phyloP scores from a whole-genome alignment of 2,329 filamentous ascomycete species.

The Penicillium sp. region DNA sequence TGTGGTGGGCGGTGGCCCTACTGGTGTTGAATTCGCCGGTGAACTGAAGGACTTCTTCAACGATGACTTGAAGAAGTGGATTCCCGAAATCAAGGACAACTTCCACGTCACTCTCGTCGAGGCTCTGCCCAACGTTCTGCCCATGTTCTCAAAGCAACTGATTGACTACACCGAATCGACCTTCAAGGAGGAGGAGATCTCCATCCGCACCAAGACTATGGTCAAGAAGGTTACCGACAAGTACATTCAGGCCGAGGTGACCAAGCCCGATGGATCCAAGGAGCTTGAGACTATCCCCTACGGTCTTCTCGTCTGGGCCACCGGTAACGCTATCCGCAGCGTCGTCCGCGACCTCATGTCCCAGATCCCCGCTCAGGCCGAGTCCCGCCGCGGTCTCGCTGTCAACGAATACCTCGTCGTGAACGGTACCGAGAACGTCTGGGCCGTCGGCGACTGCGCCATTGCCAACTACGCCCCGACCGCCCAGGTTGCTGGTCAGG shows the following conservation, averaged over 20 bases:
- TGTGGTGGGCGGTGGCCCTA: constrained; percentile 87
- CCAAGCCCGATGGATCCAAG: constrained; percentile 81
- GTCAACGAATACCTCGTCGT: constrained; percentile 99
- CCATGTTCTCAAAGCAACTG: constrained; percentile 97
- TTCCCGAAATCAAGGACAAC: constrained; percentile 89
- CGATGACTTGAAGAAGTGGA: constrained; percentile 95
- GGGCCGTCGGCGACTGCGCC: constrained; percentile 96
- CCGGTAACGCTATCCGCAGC: constrained; percentile 88
- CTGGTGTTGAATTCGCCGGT: constrained; percentile 96
- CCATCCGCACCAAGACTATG: constrained; percentile 97
- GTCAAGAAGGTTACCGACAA: constrained; percentile 96
- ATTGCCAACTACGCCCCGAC: constrained; percentile 97
- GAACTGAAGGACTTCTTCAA: constrained; percentile 99
- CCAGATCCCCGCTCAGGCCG: constrained; percentile 90
- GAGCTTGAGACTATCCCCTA: constrained; percentile 80
- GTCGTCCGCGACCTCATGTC: constrained; percentile 88
- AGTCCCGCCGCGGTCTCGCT: constrained; percentile 88
- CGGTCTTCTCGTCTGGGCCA: constrained; percentile 96
- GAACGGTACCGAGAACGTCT: constrained; percentile 94
- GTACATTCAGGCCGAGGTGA: constrained; percentile 85
- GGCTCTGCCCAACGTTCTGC: constrained; percentile 88
- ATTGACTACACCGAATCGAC: constrained; percentile 99
- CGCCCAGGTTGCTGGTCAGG: constrained; percentile 92
- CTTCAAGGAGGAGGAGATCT: constrained; percentile 97
- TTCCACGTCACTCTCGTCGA: constrained; percentile 98